Conservation (phyloP, 2,329 filamentous ascomycete genomes). For the Botrytis fabae region DNA sequence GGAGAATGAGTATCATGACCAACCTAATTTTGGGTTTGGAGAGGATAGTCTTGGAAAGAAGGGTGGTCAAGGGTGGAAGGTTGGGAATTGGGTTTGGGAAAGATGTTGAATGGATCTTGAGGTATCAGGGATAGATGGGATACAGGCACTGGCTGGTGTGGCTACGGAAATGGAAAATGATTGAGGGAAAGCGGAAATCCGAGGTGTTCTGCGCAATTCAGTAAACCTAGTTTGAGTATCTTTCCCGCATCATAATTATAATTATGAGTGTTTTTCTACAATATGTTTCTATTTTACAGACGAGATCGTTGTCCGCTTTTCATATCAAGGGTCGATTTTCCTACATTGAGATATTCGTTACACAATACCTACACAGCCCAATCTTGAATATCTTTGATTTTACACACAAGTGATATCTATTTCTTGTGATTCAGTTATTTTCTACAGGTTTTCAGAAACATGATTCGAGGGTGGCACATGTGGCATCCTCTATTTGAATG, state of each 20-base stretch:
- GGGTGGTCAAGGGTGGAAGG: background rate
- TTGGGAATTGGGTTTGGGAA: constrained; percentile 9
- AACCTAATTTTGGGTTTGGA: constrained; percentile 32
- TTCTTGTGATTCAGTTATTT: background rate
- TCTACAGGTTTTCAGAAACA: background rate
- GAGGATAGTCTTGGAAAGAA: constrained; percentile 7
- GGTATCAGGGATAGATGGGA: background rate
- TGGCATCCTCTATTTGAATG: background rate
- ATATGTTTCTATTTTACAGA: background rate
- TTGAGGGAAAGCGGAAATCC: background rate
- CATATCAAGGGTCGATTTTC: background rate
- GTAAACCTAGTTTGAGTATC: background rate
- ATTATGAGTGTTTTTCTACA: background rate
- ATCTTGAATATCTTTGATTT: background rate
- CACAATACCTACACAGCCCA: background rate
- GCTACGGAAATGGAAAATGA: background rate
- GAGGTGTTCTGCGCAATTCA: background rate
- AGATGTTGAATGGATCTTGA: constrained; percentile 4
- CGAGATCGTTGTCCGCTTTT: background rate
- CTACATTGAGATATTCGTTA: background rate
- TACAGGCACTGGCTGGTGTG: background rate
- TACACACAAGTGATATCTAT: background rate
- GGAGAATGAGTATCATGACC: constrained; percentile 36
- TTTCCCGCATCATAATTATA: background rate
- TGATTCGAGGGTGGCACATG: background rate